Base-by-base conservation (phyloP, 139 green algal genomes). In the Coelastrella sp. region DNA sequence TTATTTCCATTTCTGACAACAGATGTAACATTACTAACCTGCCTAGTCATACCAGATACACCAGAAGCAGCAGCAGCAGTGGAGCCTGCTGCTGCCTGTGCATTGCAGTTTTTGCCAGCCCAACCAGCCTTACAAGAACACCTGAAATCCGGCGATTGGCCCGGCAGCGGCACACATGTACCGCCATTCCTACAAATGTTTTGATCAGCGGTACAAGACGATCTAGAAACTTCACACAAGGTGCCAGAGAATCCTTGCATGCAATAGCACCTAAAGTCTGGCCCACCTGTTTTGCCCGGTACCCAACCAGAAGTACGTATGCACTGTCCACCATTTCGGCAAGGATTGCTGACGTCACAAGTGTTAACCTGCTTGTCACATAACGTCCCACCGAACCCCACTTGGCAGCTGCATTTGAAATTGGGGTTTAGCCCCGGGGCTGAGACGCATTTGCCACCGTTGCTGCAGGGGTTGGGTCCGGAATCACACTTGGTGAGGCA, bases 331-430 rank as follows among this genome's bases (percentile, higher is more conserved):
- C 59, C 65, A 65, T 86, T 86, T 60, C 58, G 24, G 81, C 81
- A 86, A 59, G 81, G 81, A 59, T 86, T 86, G 81, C 25, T 58
- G 60, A 58, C 57, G n/a, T 70, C 25, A 25, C 81, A 86, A 0
- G 81, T 86, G 58, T 59, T 86, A 14, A 24, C n/a, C n/a, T 56
- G 19, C 8, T 58, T 65, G 11, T 86, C 58, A 59, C 81, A 86
- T n/a, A 73, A 9, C n/a, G 24, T 14, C n/a, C 81, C 81, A 19
- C 7, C 58, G 6, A 86, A 73, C n/a, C 59, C 60, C 24, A 22
- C 12, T 10, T n/a, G n/a, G 17, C 81, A 86, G 60, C 59, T 86
- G 81, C 81, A 86, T n/a, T 24, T 86, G 81, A 73, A 86, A 25
- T 86, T 65, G n/a, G 81, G 81, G 22, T 74, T 70, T 61, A 60